These are phyloP conservation scores for Daldinia loculata DNA, from an alignment of 495 filamentous ascomycete species.

Conservation along the genomic window DNA sequence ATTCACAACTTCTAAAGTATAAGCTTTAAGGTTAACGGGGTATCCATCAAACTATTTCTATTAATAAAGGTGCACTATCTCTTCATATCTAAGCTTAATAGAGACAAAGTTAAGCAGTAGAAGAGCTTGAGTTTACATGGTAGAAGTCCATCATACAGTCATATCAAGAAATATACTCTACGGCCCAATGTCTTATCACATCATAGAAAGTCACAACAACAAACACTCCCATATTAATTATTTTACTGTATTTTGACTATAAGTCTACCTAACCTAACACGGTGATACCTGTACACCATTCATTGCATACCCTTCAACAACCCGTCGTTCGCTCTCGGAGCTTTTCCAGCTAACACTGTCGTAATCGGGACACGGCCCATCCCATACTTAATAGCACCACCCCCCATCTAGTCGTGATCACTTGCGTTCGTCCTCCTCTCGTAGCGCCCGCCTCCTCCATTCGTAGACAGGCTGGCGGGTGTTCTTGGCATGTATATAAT, in stretches of 20 bases:
- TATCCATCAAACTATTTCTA: neutral
- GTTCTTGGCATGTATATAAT: slow-evolving; percentile 24
- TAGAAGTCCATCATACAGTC: no score
- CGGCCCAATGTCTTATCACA: no score
- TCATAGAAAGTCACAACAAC: neutral
- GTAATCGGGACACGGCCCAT: slow-evolving; percentile 6
- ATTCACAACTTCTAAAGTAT: no score
- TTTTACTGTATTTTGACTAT: slow-evolving; percentile 40
- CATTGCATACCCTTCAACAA: slow-evolving; percentile 9
- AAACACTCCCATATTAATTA: slow-evolving; percentile 6
- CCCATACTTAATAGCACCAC: slow-evolving; percentile 12
- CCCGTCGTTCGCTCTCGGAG: slow-evolving; percentile 8
- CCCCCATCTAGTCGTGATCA: slow-evolving; percentile 21
- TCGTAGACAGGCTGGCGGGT: slow-evolving; percentile 1
- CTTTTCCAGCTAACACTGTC: neutral
- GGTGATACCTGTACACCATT: slow-evolving; percentile 34
- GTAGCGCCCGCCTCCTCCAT: slow-evolving; percentile 8
- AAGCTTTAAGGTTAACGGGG: neutral
- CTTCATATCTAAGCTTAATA: no score
- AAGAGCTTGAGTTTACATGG: no score
- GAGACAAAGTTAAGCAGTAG: no score
- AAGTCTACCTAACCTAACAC: slow-evolving; percentile 36
- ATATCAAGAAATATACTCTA: no score
- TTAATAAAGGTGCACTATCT: no score
- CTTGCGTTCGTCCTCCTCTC: slow-evolving; percentile 38